Base-by-base conservation (phyloP, 2,329 filamentous ascomycete species). In the Dactylellina parvicollis region DNA sequence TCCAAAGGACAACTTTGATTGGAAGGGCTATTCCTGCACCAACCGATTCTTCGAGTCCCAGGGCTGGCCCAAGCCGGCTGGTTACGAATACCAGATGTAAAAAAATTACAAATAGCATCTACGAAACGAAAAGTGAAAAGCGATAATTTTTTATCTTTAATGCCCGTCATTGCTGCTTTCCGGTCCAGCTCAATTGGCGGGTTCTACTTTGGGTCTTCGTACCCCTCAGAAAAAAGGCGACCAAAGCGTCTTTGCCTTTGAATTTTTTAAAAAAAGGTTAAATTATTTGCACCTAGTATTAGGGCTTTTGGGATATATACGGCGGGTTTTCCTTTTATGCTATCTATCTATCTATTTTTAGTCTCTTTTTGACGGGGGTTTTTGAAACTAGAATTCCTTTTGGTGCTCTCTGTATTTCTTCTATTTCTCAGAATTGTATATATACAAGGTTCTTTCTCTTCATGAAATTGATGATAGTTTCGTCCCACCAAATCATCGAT, bases 1-100 rank as follows among this genome's bases (percentile, higher is more conserved):
- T 79, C 94, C 95, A 5, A 89, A 90, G 79, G 91, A 98, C 72
- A 99, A 99, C 84, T 99, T 99, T 85, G 95, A 99, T 82, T 99
- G 96, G 96, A 97, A 96, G 94, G 91, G 91, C 8, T 78, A 78
- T 59, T 78, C 77, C 12, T 78, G 77, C 84, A 97, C 94, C 57
- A 87, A 90, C 32, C 88, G 90, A 78, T 99, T 86, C 84, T 98
- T 90, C 80, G 91, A 97, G 47, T 81, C 92, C 78, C 96, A 93
- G 81, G 86, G 88, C 64, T 82, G 94, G 81, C 82, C 89, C 74
- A 96, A 95, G 83, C 95, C 95, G 12, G 87, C 89, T 77, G 95
- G 94, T 75, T 96, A 90, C 82, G 89, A 96, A 80, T 86, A 88
- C 77, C 86, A 93, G 82, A 76, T 77, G 57, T 54, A 66, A 49